Evolutionary conservation across 2,329 filamentous ascomycete genomes (phyloP), one percentile per base, ranked within the genome.

Genomic region (Setomelanomma holmii): DNA sequence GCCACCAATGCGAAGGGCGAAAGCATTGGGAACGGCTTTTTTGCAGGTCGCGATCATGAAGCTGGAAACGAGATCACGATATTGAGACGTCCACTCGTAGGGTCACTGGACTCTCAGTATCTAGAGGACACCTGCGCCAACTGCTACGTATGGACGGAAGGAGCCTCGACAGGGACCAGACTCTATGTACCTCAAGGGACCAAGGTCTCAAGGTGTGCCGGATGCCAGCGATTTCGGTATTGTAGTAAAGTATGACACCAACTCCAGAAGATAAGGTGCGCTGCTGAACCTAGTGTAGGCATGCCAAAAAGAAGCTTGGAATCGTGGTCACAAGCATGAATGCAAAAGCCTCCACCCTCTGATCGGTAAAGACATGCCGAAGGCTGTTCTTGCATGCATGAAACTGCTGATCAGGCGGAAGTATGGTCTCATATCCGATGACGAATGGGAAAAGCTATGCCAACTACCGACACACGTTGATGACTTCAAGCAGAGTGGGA

Each of bases 281-380:
- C 11, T 17, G 36, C 48, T 66, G 30, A 66, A 4, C 6, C 10
- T 6, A 5, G 19, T 11, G 12, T 39, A 87, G 83, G 72, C 64
- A 22, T 89, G 86, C 66, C 86, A 89, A 73, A 72, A 76, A 38
- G 77, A 79, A 61, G 80, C 84, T 21, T 89, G 86, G 86, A 82
- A 79, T 45, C 75, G 78, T 16, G 76, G 77, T 8, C 86, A 89
- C 73, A 85, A 84, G 48, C 71, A 81, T 51, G 84, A 87, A 70
- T 89, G 86, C 63, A 77, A 80, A 22, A 76, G 82, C 5, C 81
- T 82, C 45, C 75, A 76, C 38, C 69, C 69, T 7, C 67, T 83
- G 4, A 67, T 73, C 16, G 62, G 68, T 27, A 74, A 69, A 43
- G 66, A 72, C 33, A 72, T 87, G 2, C 85, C 85, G 0, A 83